Conservation (phyloP, 2,329 filamentous ascomycete species). For the Cercospora janseana region DNA sequence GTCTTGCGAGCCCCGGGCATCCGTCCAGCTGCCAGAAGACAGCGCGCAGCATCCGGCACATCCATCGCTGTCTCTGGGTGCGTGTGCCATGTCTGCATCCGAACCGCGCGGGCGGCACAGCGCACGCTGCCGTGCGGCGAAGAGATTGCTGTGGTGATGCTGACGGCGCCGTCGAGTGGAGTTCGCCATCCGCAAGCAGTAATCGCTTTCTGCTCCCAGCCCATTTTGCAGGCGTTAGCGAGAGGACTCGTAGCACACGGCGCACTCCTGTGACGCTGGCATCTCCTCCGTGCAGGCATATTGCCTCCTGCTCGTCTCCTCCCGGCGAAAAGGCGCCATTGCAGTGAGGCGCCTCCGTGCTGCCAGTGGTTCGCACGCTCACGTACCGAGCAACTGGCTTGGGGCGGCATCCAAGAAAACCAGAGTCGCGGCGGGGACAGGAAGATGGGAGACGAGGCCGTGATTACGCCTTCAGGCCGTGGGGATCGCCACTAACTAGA, state of each 20-base stretch:
- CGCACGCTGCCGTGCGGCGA: background rate
- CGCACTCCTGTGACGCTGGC: too few species aligned
- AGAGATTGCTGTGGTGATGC: slow-evolving; percentile 3
- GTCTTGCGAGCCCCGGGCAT: too few species aligned
- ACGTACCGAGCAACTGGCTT: slow-evolving; percentile 17
- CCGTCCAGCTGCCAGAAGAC: too few species aligned
- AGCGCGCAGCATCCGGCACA: too few species aligned
- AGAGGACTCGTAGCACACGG: slow-evolving; percentile 17
- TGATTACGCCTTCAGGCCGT: slow-evolving; percentile 16
- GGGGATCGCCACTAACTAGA: slow-evolving; percentile 14
- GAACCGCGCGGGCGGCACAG: slow-evolving; percentile 3
- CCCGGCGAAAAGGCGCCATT: background rate
- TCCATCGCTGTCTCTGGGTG: too few species aligned
- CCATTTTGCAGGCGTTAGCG: slow-evolving; percentile 15
- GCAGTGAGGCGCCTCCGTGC: slow-evolving; percentile 17
- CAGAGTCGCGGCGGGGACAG: slow-evolving; percentile 8
- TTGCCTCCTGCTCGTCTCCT: background rate
- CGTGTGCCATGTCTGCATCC: slow-evolving; percentile 9
- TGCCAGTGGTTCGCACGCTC: slow-evolving; percentile 10
- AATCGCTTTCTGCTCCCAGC: slow-evolving; percentile 14
- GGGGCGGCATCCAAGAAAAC: slow-evolving; percentile 22
- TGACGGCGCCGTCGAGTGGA: slow-evolving; percentile 14
- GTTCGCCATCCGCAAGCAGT: slow-evolving; percentile 11
- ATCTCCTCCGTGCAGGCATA: background rate
- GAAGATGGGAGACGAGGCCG: background rate